Evolutionary conservation across 2,329 filamentous ascomycete species (phyloP).

Genomic region (Didymella glomerata): DNA sequence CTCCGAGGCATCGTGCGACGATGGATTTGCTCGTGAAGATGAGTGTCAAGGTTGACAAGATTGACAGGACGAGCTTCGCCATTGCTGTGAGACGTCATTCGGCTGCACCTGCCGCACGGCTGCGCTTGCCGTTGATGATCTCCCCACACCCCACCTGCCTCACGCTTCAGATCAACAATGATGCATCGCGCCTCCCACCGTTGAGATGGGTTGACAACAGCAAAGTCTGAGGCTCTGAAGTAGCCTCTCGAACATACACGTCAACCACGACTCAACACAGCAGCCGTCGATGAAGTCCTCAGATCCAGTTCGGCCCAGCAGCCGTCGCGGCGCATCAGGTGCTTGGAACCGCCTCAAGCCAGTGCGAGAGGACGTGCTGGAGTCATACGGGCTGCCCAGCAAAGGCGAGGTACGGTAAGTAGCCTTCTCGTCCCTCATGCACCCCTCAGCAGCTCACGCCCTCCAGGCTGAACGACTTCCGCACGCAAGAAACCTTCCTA

Average conservation of each 20-base stretch:
- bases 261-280: too few species aligned
- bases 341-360: constrained; percentile 68
- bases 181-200: constrained; percentile 19
- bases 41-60: background rate
- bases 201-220: constrained; percentile 21
- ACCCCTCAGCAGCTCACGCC: background rate
- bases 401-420: constrained; percentile 85
- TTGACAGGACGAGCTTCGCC: background rate
- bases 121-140: constrained; percentile 22
- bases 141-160: constrained; percentile 39
- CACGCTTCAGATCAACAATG: constrained; percentile 30
- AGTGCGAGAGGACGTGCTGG: constrained; percentile 76
- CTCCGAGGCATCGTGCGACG: background rate
- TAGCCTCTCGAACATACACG: background rate
- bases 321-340: constrained; percentile 50
- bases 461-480: constrained; percentile 65
- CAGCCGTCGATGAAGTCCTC: constrained; percentile 49
- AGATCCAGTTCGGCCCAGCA: constrained; percentile 46
- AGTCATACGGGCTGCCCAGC: constrained; percentile 83
- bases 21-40: background rate
- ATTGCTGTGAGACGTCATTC: constrained; percentile 2
- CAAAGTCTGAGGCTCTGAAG: background rate
- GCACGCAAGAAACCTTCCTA: constrained; percentile 85
- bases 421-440: background rate
- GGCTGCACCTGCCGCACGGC: constrained; percentile 8